Evolutionary conservation across 2,329 filamentous ascomycete species (phyloP), one percentile per base, ranked within the genome.

Genomic region (Botrytis medusae): DNA sequence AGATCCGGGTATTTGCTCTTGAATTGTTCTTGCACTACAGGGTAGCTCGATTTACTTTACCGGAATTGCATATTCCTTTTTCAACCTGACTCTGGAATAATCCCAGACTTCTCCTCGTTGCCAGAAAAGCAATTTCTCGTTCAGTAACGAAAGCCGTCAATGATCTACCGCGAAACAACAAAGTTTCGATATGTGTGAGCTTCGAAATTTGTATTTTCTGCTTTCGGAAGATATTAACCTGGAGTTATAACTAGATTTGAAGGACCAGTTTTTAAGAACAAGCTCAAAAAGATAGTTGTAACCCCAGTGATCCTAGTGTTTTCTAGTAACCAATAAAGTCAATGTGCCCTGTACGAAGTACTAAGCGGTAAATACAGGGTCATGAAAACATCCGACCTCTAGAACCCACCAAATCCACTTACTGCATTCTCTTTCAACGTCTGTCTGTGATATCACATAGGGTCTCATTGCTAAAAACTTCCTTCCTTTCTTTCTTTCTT

Each of bases 71-170:
- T 68, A 42, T 68, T 48, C 64, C 29, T 57, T 57, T 46, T 71
- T 37, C 29, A 46, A 34, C 29, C 32, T 16, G 61, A 44, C 25
- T 29, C 16, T 44, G 22, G 12, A 22, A 44, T n/a, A 22, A 44
- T 62, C 54, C 54, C 25, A 51, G 63, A 48, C n/a, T 18, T 61
- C 67, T 60, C 42, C 29, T 71, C 40, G 44, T 9, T 62, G 59
- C 32, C 8, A 48, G 2, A 22, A 61, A 37, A 29, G 10, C 10
- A n/a, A 48, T 64, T 22, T 25, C 69, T 64, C 34, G 54, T 64
- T 71, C 25, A 14, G 69, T 64, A 25, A n/a, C 29, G 25, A 71
- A 44, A 32, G 69, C 69, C 69, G 69, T 44, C 46, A 51, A 72
- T 72, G 46, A 72, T 72, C 70, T 57, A 25, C 70, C 34, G 18